These are phyloP conservation scores for Neurospora terricola DNA, from an alignment of 495 filamentous ascomycete genomes.

Conservation along the genomic window DNA sequence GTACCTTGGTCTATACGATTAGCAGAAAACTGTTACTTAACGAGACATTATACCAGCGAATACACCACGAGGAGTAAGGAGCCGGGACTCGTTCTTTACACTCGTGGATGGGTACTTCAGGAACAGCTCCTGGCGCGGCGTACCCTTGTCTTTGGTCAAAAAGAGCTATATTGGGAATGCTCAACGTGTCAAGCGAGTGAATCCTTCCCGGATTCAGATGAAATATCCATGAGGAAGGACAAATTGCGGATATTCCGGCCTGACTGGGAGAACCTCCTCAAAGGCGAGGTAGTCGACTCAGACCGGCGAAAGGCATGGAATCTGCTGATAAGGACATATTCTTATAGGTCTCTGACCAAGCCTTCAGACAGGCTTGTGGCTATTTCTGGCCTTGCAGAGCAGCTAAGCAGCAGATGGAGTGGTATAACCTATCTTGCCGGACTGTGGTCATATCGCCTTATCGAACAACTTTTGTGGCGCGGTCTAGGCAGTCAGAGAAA, in stretches of 20 bases:
- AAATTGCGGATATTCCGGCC: neutral
- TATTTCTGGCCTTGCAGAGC: neutral
- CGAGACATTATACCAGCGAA: neutral
- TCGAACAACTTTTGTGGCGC: too few relatives aligned
- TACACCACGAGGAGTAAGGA: neutral
- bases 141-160: conserved; percentile 9
- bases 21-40: neutral
- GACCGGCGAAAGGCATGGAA: neutral
- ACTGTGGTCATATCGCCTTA: neutral
- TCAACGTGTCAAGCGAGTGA: neutral
- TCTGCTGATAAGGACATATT: neutral
- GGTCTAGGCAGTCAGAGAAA: too few relatives aligned
- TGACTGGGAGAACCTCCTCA: neutral
- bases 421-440: neutral
- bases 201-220: neutral
- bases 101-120: conserved; percentile 21
- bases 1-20: neutral
- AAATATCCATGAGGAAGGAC: too few relatives aligned
- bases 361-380: neutral
- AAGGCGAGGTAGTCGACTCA: neutral
- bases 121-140: conserved; percentile 20
- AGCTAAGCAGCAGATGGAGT: neutral
- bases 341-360: neutral
- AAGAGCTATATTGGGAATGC: conserved; percentile 24
- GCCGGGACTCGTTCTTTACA: conserved; percentile 1